Percentiles rank a stretch among this genome's conserved stretches.
Evolutionary conservation across 257 asterid species (phyloP).

Genomic region (Nicotiana attenuata): DNA sequence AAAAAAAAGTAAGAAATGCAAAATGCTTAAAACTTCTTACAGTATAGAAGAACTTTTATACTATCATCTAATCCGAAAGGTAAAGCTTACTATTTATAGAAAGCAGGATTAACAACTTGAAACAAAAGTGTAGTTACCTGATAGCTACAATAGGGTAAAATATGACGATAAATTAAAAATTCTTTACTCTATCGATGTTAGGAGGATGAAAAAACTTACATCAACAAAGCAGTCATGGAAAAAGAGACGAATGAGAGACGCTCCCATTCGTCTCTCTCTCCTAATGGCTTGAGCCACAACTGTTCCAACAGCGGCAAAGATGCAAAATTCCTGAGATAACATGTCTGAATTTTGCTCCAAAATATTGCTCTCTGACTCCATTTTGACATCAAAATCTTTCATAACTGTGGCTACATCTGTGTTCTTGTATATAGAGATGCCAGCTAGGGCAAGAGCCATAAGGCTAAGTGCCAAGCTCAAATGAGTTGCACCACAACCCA

Average conservation of each 20-base stretch:
- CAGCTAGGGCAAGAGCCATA: constrained; percentile 7
- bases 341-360: constrained; percentile 9
- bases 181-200: too few relatives aligned
- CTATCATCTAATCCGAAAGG: too few relatives aligned
- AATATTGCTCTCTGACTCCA: background rate
- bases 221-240: constrained; percentile 17
- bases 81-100: too few relatives aligned
- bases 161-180: too few relatives aligned
- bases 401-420: background rate
- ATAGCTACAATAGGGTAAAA: too few relatives aligned
- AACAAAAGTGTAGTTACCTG: too few relatives aligned
- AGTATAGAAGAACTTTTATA: too few relatives aligned
- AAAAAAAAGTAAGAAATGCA: too few relatives aligned
- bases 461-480: constrained; percentile 3
- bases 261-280: constrained; percentile 9
- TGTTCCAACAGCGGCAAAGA: background rate
- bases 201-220: background rate
- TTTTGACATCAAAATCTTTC: background rate
- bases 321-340: constrained; percentile 10
- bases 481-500: background rate
- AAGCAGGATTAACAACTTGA: accelerated
- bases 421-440: background rate
- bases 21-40: too few relatives aligned
- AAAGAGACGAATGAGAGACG: constrained; percentile 15
- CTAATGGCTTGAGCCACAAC: background rate